phyloP scores from a whole-genome alignment of 2,329 filamentous ascomycete species.

The Epichloe scottii region DNA sequence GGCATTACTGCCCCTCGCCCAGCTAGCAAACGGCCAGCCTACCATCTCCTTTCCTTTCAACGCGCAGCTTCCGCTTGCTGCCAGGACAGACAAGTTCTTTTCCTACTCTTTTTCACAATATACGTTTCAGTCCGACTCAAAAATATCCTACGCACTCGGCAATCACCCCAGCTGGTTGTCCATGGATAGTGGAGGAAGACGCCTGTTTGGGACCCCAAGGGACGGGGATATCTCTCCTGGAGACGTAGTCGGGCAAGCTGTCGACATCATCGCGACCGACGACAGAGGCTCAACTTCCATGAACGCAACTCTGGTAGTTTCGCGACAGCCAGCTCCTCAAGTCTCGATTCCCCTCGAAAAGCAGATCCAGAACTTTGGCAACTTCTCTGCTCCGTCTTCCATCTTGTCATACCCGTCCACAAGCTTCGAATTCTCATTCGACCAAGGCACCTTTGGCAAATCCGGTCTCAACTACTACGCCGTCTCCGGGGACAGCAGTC shows the following conservation, averaged over 20 bases:
- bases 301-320: slow-evolving; percentile 60
- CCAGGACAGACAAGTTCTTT: slow-evolving; percentile 54
- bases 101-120: slow-evolving; percentile 58
- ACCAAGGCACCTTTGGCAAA: slow-evolving; percentile 49
- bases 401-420: slow-evolving; percentile 42
- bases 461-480: slow-evolving; percentile 60
- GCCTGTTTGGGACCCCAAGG: slow-evolving; percentile 58
- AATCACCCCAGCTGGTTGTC: slow-evolving; percentile 61
- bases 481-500: slow-evolving; percentile 63
- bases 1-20: slow-evolving; percentile 17
- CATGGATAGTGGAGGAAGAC: slow-evolving; percentile 51
- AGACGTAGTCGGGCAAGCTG: slow-evolving; percentile 43
- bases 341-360: slow-evolving; percentile 43
- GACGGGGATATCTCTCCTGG: slow-evolving; percentile 33
- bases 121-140: slow-evolving; percentile 57
- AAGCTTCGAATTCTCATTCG: slow-evolving; percentile 40
- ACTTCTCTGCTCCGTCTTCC: slow-evolving; percentile 46
- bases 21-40: slow-evolving; percentile 26
- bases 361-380: slow-evolving; percentile 45
- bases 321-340: slow-evolving; percentile 39
- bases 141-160: slow-evolving; percentile 55
- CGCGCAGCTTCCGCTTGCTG: slow-evolving; percentile 70
- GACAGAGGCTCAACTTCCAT: slow-evolving; percentile 48
- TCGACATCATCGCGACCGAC: slow-evolving; percentile 61
- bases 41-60: slow-evolving; percentile 60